A percentile compares a stretch with the other conserved stretches of the same genome.
phyloP scores from a whole-genome alignment of 306 rosid species.

The Lathyrus tuberosus region DNA sequence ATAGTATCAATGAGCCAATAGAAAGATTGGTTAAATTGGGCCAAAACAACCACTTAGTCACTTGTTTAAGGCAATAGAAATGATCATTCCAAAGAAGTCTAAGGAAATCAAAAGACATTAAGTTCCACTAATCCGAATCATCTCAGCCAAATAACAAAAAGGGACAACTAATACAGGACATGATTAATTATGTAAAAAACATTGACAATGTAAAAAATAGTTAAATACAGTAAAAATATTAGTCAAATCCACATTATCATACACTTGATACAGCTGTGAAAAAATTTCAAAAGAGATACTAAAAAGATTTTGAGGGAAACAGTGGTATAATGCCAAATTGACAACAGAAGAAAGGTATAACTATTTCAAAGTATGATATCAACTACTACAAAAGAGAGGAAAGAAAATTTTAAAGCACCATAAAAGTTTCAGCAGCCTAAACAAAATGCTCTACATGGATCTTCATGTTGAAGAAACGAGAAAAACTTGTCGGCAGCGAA shows the following conservation, averaged over 20 bases:
- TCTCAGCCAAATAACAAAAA: constrained; percentile 4
- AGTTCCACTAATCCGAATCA: constrained; percentile 21
- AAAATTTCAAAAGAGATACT: constrained; percentile 4
- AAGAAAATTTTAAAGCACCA: constrained; percentile 7
- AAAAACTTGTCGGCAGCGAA: constrained; percentile 14
- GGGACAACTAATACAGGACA: not conserved
- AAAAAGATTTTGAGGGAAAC: constrained; percentile 14
- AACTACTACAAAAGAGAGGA: constrained; percentile 7
- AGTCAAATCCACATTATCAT: not conserved
- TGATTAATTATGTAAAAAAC: constrained; percentile 6
- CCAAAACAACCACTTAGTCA: constrained; percentile 12
- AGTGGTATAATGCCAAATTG: not conserved
- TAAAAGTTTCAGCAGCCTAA: constrained; percentile 18
- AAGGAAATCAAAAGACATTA: constrained; percentile 12
- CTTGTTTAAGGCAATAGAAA: constrained; percentile 4
- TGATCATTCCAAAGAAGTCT: not conserved
- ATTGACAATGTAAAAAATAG: constrained; percentile 3
- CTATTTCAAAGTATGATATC: not conserved
- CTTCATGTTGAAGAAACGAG: constrained; percentile 9
- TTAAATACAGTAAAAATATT: not conserved
- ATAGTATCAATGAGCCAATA: not conserved
- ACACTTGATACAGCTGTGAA: constrained; percentile 3
- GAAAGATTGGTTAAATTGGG: constrained; percentile 9
- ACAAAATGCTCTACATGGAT: constrained; percentile 2
- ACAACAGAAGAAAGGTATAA: constrained; percentile 6